These are phyloP conservation scores for Besnoitia besnoiti DNA, from an alignment of 169 alveolate genomes.

Conservation along the genomic window DNA sequence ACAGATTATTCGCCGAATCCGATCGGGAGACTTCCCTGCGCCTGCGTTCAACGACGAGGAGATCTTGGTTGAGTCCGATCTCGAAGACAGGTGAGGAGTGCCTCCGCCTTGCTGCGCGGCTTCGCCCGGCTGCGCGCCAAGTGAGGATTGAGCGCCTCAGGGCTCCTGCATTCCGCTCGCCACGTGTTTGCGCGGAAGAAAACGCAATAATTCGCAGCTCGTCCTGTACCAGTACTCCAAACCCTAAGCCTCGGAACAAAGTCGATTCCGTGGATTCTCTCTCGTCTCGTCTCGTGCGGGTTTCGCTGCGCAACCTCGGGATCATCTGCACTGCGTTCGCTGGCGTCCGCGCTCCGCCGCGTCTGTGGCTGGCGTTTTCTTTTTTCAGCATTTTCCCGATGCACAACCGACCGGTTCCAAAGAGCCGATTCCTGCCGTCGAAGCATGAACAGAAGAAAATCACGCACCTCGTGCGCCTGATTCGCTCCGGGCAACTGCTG, in stretches of 20 bases:
- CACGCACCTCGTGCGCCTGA: slow-evolving; percentile 6
- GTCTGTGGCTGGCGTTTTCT: background rate
- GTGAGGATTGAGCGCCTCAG: no score
- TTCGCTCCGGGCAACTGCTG: slow-evolving; percentile 56
- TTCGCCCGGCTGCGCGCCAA: no score
- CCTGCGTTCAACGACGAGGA: slow-evolving; percentile 42
- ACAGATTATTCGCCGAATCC: slow-evolving; percentile 39
- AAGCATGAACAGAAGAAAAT: slow-evolving; percentile 31
- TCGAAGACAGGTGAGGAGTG: slow-evolving; percentile 34
- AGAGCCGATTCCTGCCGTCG: slow-evolving; percentile 49
- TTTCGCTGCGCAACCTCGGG: background rate
- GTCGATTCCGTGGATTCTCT: no score
- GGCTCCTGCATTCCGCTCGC: no score
- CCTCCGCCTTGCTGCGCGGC: background rate
- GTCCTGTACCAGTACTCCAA: no score
- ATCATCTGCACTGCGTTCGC: background rate
- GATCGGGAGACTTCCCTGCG: slow-evolving; percentile 23
- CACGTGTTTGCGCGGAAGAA: no score
- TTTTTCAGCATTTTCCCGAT: slow-evolving; percentile 58
- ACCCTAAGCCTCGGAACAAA: no score
- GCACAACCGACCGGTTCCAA: slow-evolving; percentile 34
- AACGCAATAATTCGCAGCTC: no score
- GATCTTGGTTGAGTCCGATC: slow-evolving; percentile 25
- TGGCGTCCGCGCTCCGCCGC: background rate
- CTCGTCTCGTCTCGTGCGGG: background rate